Evolutionary conservation across 2,329 filamentous ascomycete genomes (phyloP).

Genomic region (Hypoxylon sp.): DNA sequence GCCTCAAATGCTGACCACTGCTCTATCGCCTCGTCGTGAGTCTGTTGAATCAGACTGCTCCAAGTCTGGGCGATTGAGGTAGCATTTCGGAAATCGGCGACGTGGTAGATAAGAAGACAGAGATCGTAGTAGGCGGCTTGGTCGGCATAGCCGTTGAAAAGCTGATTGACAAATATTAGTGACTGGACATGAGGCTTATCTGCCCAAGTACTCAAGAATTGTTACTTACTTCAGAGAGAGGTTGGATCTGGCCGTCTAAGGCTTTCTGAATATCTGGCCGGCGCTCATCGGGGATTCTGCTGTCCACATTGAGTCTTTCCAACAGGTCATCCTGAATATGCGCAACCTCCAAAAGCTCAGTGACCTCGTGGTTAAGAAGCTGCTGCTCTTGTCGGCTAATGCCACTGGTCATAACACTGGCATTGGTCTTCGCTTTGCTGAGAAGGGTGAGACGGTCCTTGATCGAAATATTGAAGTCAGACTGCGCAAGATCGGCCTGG

Average conservation of each 20-base stretch:
- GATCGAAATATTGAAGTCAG: slow-evolving; percentile 80
- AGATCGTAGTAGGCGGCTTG: slow-evolving; percentile 93
- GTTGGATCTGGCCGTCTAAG: slow-evolving; percentile 80
- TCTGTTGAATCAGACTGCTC: slow-evolving; percentile 79
- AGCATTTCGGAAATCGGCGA: slow-evolving; percentile 88
- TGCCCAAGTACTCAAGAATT: too few species aligned
- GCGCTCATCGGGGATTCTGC: slow-evolving; percentile 70
- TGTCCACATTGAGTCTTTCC: slow-evolving; percentile 77
- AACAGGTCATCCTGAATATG: slow-evolving; percentile 94
- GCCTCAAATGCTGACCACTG: slow-evolving; percentile 51
- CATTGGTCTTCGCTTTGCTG: slow-evolving; percentile 90
- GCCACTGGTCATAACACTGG: slow-evolving; percentile 80
- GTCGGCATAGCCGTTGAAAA: slow-evolving; percentile 94
- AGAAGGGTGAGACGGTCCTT: slow-evolving; percentile 89
- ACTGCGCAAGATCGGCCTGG: slow-evolving; percentile 83
- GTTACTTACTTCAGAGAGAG: slow-evolving; percentile 77
- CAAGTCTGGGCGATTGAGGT: slow-evolving; percentile 86
- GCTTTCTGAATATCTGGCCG: slow-evolving; percentile 70
- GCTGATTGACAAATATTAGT: slow-evolving; percentile 55
- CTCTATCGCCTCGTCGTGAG: slow-evolving; percentile 65
- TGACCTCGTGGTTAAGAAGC: slow-evolving; percentile 82
- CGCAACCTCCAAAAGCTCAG: slow-evolving; percentile 87
- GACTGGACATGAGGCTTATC: neutral
- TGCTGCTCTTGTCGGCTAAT: slow-evolving; percentile 84
- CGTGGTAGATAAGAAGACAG: slow-evolving; percentile 89